Percentiles rank a stretch among this genome's conserved stretches.
phyloP scores from a whole-genome alignment of 495 filamentous ascomycete genomes.

The Cudoniella acicularis region DNA sequence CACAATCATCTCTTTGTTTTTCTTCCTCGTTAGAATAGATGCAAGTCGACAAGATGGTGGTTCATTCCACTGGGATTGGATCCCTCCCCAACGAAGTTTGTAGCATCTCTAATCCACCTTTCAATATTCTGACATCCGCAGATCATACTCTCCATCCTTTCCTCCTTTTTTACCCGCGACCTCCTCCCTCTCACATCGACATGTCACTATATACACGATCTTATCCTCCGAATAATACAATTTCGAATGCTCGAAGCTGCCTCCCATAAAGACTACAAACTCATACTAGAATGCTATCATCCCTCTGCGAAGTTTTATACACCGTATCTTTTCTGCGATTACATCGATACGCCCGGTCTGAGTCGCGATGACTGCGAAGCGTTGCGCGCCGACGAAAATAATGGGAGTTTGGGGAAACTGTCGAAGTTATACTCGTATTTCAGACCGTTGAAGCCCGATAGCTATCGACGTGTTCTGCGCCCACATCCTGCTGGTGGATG shows the following conservation, averaged over 20 bases:
- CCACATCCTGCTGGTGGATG: constrained; percentile 22
- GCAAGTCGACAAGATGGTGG: constrained; percentile 6
- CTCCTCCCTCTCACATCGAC: constrained; percentile 60
- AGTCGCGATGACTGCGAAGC: constrained; percentile 28
- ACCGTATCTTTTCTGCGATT: constrained; percentile 64
- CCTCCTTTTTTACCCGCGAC: constrained; percentile 50
- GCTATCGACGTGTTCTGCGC: constrained; percentile 1
- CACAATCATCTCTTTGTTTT: not conserved
- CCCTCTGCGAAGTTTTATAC: constrained; percentile 65
- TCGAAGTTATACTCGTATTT: constrained; percentile 30
- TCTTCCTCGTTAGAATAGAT: not conserved
- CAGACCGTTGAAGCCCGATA: constrained; percentile 10
- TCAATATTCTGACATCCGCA: constrained; percentile 28
- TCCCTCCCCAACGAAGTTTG: constrained; percentile 21
- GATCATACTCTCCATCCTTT: constrained; percentile 66
- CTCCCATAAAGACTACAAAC: constrained; percentile 52
- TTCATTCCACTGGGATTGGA: not conserved
- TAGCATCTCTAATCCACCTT: not conserved
- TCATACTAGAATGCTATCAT: constrained; percentile 76
- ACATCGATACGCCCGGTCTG: constrained; percentile 33
- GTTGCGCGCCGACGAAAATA: constrained; percentile 7
- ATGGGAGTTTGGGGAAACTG: constrained; percentile 10
- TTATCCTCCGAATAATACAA: constrained; percentile 65
- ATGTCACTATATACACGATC: constrained; percentile 62
- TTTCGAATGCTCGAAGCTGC: constrained; percentile 57